A percentile compares a stretch with the other conserved stretches of the same genome.
Evolutionary conservation across 306 rosid species (phyloP).

Genomic region (Vigna nakashimae): DNA sequence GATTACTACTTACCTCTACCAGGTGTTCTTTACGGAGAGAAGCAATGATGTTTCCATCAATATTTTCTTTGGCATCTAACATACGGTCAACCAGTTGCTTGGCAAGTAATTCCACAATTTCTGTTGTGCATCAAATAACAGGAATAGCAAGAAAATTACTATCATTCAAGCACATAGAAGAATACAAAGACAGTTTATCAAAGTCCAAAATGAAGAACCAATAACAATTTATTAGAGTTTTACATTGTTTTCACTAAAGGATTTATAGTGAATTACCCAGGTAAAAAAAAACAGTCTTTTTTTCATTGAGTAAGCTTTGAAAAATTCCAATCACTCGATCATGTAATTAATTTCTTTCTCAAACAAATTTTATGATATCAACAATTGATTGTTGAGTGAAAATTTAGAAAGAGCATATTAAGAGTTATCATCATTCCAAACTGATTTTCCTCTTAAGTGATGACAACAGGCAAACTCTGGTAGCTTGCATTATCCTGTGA

Average conservation of each 20-base stretch:
- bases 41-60: constrained; percentile 66
- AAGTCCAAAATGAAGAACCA: background rate
- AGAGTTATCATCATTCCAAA: background rate
- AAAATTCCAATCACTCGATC: background rate
- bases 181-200: constrained; percentile 14
- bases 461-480: constrained; percentile 13
- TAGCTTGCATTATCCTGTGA: background rate
- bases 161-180: constrained; percentile 25
- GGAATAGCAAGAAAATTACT: constrained; percentile 31
- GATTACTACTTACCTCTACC: constrained; percentile 48
- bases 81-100: constrained; percentile 67
- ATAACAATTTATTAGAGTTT: background rate
- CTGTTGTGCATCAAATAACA: constrained; percentile 53
- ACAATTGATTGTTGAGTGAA: background rate
- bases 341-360: background rate
- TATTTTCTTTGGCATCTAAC: constrained; percentile 76
- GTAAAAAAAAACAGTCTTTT: background rate
- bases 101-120: constrained; percentile 57
- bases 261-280: constrained; percentile 5
- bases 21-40: constrained; percentile 54
- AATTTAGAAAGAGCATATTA: constrained; percentile 3
- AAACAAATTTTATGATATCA: background rate
- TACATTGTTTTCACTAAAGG: background rate
- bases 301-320: background rate
- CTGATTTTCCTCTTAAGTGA: constrained; percentile 1